Conservation (phyloP, 345 rosid genomes). For the Isatis tinctoria region DNA sequence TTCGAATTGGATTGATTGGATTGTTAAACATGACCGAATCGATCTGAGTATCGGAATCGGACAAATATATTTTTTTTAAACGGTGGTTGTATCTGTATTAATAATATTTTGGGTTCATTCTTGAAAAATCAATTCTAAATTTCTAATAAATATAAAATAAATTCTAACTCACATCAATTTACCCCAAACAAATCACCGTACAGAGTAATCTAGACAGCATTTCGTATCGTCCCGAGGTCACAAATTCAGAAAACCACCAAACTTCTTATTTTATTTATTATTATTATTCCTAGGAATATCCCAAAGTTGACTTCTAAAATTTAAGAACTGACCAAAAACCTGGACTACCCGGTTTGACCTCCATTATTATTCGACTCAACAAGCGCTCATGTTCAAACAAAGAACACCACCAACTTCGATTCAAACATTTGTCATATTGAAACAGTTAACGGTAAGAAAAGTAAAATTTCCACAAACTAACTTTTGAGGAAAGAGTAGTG, state of each 20-base stretch:
- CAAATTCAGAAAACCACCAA: too few relatives aligned
- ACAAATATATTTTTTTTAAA: background rate
- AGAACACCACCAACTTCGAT: background rate
- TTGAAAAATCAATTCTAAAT: background rate
- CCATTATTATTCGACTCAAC: background rate
- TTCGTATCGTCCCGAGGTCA: too few relatives aligned
- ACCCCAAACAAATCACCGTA: background rate
- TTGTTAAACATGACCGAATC: too few relatives aligned
- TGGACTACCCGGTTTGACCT: background rate
- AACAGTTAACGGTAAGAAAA: background rate
- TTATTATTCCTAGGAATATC: background rate
- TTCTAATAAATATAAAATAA: too few relatives aligned
- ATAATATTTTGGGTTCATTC: background rate
- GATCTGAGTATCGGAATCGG: background rate
- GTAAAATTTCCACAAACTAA: background rate
- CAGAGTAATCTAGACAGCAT: too few relatives aligned
- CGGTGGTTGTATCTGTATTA: background rate
- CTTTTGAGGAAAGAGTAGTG: slow-evolving; percentile 6
- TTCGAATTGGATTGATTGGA: too few relatives aligned
- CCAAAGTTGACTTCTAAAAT: background rate
- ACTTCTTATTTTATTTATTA: background rate
- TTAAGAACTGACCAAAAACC: background rate
- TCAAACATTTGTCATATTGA: background rate
- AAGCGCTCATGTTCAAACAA: background rate
- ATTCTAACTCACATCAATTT: too few relatives aligned